A percentile compares a stretch with the other conserved stretches of the same genome.
phyloP scores from a whole-genome alignment of 83 land plant species.

The Thuja plicata region DNA sequence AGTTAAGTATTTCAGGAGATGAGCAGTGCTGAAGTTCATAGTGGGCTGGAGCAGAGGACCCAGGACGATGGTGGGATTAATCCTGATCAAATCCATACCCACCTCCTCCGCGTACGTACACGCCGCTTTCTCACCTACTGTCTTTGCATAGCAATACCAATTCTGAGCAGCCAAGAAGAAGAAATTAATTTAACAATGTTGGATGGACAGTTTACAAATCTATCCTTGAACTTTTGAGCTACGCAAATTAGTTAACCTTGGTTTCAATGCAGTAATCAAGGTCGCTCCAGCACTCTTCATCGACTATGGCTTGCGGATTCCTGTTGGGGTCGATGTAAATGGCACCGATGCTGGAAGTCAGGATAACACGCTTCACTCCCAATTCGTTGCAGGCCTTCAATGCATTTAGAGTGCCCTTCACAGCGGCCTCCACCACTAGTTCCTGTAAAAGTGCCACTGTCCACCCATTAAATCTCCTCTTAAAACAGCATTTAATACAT shows the following conservation, averaged over 20 bases:
- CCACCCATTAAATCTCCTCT: neutral
- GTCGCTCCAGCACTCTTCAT: too few species aligned
- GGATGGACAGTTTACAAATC: too few species aligned
- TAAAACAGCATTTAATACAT: too few species aligned
- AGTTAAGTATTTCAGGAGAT: constrained; percentile 42
- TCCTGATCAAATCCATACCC: constrained; percentile 24
- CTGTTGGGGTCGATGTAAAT: too few species aligned
- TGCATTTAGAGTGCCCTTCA: constrained; percentile 49
- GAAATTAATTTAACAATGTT: neutral
- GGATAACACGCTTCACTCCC: too few species aligned
- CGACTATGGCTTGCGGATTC: too few species aligned
- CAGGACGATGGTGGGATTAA: constrained; percentile 30
- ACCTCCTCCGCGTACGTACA: constrained; percentile 1
- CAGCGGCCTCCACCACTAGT: constrained; percentile 60
- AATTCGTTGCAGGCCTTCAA: too few species aligned
- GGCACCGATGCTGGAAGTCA: too few species aligned
- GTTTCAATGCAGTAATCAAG: constrained; percentile 56
- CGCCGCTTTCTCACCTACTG: constrained; percentile 35
- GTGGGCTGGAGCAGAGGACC: constrained; percentile 42
- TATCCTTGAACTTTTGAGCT: neutral
- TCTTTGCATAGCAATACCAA: constrained; percentile 51
- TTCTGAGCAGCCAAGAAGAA: constrained; percentile 10
- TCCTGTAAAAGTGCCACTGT: constrained; percentile 20
- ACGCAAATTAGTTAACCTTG: constrained; percentile 30
- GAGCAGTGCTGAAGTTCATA: constrained; percentile 37